Evolutionary conservation across 2,329 filamentous ascomycete genomes (phyloP), one percentile per base, ranked within the genome.

Genomic region (Arachnopeziza araneosa): DNA sequence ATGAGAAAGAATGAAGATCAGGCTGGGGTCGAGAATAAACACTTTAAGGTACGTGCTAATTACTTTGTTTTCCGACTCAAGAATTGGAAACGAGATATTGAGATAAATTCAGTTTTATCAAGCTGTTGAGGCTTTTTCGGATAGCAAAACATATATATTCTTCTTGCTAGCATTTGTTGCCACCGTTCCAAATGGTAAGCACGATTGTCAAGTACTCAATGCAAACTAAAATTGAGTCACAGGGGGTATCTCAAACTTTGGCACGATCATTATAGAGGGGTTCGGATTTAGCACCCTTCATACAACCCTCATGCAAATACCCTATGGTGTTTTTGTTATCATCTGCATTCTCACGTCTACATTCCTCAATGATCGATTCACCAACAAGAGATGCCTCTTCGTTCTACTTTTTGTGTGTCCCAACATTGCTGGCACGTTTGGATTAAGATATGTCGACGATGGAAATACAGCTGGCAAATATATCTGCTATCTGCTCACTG

Each of bases 211-310:
- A 58, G 84, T 8, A 44, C 12, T 44, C 36, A 14, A 44, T 12
- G 17, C 36, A 14, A 44, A 44, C 36, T 44, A 44, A 44, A 44
- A 44, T 14, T 19, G 3, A 44, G 6, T 7, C 2, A 19, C 12
- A 44, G 36, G 36, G 36, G 36, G 36, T 19, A 44, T 44, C 36
- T 44, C 36, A 3, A 44, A 44, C 12, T 44, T 84, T 61, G 79
- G 79, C 22, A 83, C 80, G 0, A 71, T 84, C 44, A 83, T 85
- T 59, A 83, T 85, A 64, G 1, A 80, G 81, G 83, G 7, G 84
- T 84, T 69, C 76, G 65, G 65, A 24, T 67, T 64, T 51, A 55
- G 74, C 1, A 79, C 80, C 0, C 73, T 83, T 7, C 76, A 78
- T 1, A 84, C 83, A 3, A 81, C 80, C 0, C 71, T 85, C 1